A percentile compares a stretch with the other conserved stretches of the same genome.
These are phyloP conservation scores for Pistacia integerrima DNA, from an alignment of 345 rosid genomes.

Conservation along the genomic window DNA sequence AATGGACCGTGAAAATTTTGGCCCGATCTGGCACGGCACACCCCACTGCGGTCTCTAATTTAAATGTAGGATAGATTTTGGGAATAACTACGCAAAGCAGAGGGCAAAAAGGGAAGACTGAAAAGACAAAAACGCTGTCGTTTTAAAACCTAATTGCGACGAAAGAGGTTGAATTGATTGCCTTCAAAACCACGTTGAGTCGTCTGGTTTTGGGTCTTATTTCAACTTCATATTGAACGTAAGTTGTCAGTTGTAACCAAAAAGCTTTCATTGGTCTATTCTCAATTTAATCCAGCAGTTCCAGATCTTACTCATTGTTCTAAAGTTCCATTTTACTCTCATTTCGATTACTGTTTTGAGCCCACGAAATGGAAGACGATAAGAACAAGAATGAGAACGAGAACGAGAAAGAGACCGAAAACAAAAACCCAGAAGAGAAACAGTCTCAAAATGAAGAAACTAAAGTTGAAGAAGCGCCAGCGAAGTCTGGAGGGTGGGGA, in stretches of 20 bases:
- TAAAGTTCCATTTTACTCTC: neutral
- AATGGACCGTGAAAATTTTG: too few relatives aligned
- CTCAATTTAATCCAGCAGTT: neutral
- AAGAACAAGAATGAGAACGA: slow-evolving; percentile 22
- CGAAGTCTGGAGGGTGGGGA: slow-evolving; percentile 61
- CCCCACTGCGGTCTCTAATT: too few relatives aligned
- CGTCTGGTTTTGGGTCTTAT: slow-evolving; percentile 17
- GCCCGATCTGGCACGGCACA: too few relatives aligned
- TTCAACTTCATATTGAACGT: slow-evolving; percentile 12
- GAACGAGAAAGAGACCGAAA: slow-evolving; percentile 37
- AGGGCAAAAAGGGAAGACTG: neutral
- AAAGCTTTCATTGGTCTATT: neutral
- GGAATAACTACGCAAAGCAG: neutral
- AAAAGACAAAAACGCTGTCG: neutral
- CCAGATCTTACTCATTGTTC: slow-evolving; percentile 23
- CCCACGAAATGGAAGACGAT: slow-evolving; percentile 45
- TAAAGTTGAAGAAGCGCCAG: slow-evolving; percentile 21
- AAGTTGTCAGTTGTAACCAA: slow-evolving; percentile 18
- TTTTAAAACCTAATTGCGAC: neutral
- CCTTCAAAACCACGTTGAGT: slow-evolving; percentile 23
- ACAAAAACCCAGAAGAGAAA: slow-evolving; percentile 24
- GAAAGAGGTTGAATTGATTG: neutral
- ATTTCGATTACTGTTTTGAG: neutral
- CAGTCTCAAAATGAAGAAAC: slow-evolving; percentile 32
- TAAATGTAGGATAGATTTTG: neutral